Evolutionary conservation across 176 grass and related monocot genomes (phyloP).

Genomic region (Chrysopogon serrulatus): DNA sequence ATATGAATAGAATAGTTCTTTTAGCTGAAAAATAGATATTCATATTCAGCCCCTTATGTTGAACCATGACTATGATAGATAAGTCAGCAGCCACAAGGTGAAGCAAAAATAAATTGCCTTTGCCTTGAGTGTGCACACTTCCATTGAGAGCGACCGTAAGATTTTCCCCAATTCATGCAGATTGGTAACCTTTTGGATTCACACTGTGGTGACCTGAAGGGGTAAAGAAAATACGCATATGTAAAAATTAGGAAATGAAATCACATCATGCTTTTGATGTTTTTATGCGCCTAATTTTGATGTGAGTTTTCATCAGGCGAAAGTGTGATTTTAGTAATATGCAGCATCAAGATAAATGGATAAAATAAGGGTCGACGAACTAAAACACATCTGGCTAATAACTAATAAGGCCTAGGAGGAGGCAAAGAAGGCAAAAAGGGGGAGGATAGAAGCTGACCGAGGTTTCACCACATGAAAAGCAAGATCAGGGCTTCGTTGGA

Average conservation of each 20-base stretch:
- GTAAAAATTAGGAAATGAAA: not conserved
- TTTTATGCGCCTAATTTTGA: not conserved
- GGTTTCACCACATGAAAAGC: not conserved
- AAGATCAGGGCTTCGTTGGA: not conserved
- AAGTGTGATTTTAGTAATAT: not conserved
- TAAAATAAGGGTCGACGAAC: too few species aligned
- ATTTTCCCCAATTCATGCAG: too few species aligned
- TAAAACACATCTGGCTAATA: too few species aligned
- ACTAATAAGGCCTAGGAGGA: not conserved
- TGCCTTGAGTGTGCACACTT: not conserved
- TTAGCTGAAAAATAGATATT: not conserved
- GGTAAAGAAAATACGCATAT: too few species aligned
- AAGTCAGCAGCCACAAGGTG: not conserved
- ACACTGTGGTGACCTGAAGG: too few species aligned
- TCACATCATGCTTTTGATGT: not conserved
- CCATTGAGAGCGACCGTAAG: not conserved
- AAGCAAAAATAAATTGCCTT: not conserved
- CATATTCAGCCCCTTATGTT: not conserved
- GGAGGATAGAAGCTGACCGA: not conserved
- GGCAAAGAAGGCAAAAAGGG: not conserved
- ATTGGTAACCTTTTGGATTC: too few species aligned
- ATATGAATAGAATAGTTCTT: too few species aligned
- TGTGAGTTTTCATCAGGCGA: not conserved
- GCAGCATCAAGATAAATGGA: too few species aligned
- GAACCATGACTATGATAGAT: not conserved